These are phyloP conservation scores for Cladosporium sphaerospermum DNA, from an alignment of 2,329 filamentous ascomycete species.

Conservation along the genomic window DNA sequence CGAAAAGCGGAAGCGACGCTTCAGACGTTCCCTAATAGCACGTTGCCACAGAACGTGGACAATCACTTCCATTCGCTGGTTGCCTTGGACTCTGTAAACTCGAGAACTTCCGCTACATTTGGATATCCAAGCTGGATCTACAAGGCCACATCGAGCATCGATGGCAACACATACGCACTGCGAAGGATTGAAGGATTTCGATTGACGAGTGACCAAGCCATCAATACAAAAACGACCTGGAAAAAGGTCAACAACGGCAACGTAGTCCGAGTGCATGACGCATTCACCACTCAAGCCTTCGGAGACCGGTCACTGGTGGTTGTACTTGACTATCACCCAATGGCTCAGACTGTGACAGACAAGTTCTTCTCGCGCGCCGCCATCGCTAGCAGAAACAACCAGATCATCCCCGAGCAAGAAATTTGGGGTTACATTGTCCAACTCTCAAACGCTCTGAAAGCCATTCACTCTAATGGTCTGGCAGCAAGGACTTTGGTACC, in stretches of 20 bases:
- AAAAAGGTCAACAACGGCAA: slow-evolving; percentile 74
- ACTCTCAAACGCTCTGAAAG: slow-evolving; percentile 78
- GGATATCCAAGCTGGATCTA: slow-evolving; percentile 92
- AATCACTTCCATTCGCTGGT: slow-evolving; percentile 82
- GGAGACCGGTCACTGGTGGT: slow-evolving; percentile 92
- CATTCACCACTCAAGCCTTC: slow-evolving; percentile 88
- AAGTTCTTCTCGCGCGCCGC: slow-evolving; percentile 55
- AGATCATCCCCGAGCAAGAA: slow-evolving; percentile 54
- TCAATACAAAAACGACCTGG: slow-evolving; percentile 82
- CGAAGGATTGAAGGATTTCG: slow-evolving; percentile 84
- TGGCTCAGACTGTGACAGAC: slow-evolving; percentile 83
- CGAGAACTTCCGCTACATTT: slow-evolving; percentile 73
- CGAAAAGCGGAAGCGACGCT: slow-evolving; percentile 79
- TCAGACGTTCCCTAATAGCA: slow-evolving; percentile 68
- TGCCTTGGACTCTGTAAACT: slow-evolving; percentile 73
- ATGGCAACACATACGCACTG: slow-evolving; percentile 81
- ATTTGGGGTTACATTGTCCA: slow-evolving; percentile 92
- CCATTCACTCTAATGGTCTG: slow-evolving; percentile 73
- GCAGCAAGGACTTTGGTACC: slow-evolving; percentile 81
- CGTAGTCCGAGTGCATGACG: slow-evolving; percentile 81
- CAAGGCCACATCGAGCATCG: slow-evolving; percentile 84
- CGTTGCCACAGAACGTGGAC: slow-evolving; percentile 69
- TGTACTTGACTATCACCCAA: slow-evolving; percentile 86
- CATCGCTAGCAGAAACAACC: slow-evolving; percentile 16
- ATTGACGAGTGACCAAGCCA: slow-evolving; percentile 81